Base-by-base conservation (phyloP, 352 stramenopile species). In the Globisporangium sylvaticum region DNA sequence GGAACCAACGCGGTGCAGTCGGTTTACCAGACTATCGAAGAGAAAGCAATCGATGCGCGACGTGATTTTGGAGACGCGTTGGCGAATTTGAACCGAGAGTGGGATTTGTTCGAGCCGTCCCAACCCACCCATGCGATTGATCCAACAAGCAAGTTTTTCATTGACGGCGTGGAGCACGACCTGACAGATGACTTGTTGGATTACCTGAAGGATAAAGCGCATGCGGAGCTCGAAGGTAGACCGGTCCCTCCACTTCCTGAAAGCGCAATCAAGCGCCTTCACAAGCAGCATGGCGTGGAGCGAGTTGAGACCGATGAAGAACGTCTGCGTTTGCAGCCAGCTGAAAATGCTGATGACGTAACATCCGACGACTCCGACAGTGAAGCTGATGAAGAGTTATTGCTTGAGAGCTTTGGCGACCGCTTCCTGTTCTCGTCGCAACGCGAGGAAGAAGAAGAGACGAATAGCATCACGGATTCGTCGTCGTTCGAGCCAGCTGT, bases 131-230 rank as follows among this genome's bases (percentile, higher is more conserved):
- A 85, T 44, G 70, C 76, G 57, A 70, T 90, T 52, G 83, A 92
- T 20, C 67, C 70, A 5, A 94, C 83, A 0, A 80, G 80, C 24
- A 83, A 76, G 15, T 92, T 95, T 29, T 84, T 90, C 56, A 82
- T 93, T 52, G 81, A 95, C 69, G 81, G 87, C 0, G 77, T 85
- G 9, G 80, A 90, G 32, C 83, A 80, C 58, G 81, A 90, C 1
- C 66, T 95, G 14, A 91, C 84, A 1, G 84, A 93, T 48, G 81
- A 91, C 22, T 58, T 95, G 6, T 65, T 95, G 15, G 67, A 73
- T 4, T 90, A 91, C 63, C 63, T 95, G 22, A 76, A 91, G 53
- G 78, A 83, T 12, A 89, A 90, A 52, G 77, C 80, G 25, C 66
- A 77, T 9, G 87, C 87, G 25, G 83, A 93, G 57, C 64, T 89